Evolutionary conservation across 148 eudicot species (phyloP).

Genomic region (Spergularia marina): DNA sequence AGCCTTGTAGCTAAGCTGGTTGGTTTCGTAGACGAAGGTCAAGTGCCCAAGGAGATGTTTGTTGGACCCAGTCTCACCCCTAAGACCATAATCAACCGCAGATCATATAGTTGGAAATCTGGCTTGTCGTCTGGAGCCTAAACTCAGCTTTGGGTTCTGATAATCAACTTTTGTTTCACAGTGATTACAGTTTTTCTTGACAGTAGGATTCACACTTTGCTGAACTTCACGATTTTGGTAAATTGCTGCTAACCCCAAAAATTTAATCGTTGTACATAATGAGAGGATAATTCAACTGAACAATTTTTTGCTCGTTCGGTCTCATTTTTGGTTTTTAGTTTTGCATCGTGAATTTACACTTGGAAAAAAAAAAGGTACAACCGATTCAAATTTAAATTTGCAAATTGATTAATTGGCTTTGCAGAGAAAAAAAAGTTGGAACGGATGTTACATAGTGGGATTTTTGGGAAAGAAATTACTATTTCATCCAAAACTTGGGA

Average conservation of each 20-base stretch:
- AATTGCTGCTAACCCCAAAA: constrained; percentile 1
- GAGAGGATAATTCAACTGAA: neutral
- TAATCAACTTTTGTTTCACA: neutral
- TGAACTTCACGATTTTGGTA: constrained; percentile 1
- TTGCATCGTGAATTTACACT: no score
- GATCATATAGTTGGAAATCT: constrained; percentile 59
- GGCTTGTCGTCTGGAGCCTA: constrained; percentile 20
- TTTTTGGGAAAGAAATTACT: no score
- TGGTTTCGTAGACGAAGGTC: constrained; percentile 52
- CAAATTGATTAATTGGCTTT: no score
- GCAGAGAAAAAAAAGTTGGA: no score
- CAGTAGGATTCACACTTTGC: neutral
- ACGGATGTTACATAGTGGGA: no score
- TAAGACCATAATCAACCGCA: constrained; percentile 29
- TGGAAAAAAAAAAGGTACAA: no score
- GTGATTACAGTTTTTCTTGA: no score
- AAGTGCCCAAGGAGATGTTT: constrained; percentile 77
- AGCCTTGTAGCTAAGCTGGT: constrained; percentile 66
- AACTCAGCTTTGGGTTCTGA: neutral
- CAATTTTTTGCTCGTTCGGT: no score
- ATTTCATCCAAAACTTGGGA: neutral
- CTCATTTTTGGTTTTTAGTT: no score
- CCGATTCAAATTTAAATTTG: no score
- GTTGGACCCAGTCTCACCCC: constrained; percentile 64
- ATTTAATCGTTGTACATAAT: neutral